A percentile compares a stretch with the other conserved stretches of the same genome.
phyloP scores from a whole-genome alignment of 768 basidiomycete species.

The Pisolithus sp. region DNA sequence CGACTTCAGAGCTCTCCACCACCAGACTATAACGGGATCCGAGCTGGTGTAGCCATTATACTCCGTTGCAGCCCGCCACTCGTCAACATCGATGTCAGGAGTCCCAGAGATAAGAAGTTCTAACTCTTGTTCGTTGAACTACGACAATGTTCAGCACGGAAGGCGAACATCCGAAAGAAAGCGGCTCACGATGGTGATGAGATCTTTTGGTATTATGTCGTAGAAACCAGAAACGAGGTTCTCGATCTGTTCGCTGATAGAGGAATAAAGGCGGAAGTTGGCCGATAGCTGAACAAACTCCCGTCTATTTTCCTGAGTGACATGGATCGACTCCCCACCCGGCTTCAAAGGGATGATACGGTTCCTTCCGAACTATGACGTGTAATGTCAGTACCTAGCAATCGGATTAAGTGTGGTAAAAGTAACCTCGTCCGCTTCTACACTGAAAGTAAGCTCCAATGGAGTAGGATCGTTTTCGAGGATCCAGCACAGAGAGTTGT shows the following conservation, averaged over 20 bases:
- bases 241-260: constrained; percentile 94
- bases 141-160: constrained; percentile 4
- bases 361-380: constrained; percentile 75
- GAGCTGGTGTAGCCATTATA: constrained; percentile 83
- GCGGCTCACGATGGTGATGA: constrained; percentile 78
- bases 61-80: constrained; percentile 90
- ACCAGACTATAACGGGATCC: constrained; percentile 97
- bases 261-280: constrained; percentile 87
- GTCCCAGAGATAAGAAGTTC: constrained; percentile 94
- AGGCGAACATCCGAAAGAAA: constrained; percentile 5
- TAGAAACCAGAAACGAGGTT: constrained; percentile 88
- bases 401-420: constrained; percentile 4
- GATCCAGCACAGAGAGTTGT: constrained; percentile 97
- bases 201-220: constrained; percentile 95
- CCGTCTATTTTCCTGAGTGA: constrained; percentile 93
- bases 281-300: constrained; percentile 96
- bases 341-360: constrained; percentile 84
- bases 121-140: constrained; percentile 94
- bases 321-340: constrained; percentile 74
- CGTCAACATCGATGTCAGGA: constrained; percentile 98
- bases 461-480: constrained; percentile 88
- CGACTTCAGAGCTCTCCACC: constrained; percentile 97
- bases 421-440: constrained; percentile 84
- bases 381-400: not conserved
- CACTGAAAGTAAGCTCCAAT: constrained; percentile 87